Evolutionary conservation across 805 yeast species (phyloP), one percentile per base, ranked within the genome.

Genomic region (Crinitomyces ghanaensis): DNA sequence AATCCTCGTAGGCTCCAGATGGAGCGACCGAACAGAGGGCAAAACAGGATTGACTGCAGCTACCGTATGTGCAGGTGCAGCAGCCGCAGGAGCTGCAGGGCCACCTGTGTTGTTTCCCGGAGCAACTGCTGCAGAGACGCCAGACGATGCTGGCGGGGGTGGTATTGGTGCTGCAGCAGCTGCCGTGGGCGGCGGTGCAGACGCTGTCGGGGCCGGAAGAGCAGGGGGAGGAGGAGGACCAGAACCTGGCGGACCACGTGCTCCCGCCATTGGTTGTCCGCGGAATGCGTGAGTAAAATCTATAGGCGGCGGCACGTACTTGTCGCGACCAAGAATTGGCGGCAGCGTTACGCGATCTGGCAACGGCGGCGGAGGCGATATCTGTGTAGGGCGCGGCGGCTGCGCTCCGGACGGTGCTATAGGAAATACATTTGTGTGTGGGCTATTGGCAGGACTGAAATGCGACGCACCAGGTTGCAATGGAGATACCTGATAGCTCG

Each of bases 221-320:
- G 19, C 18, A 6, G 31, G 18, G 6, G 35, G 33, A 11, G 26
- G 31, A 18, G 18, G 4, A 14, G 20, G 14, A n/a, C 17, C n/a
- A n/a, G 19, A 13, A 23, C 9, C 9, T 11, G 17, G 14, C 11
- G 14, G 14, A 11, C 28, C 17, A 13, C 28, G 12, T 17, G 19
- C 15, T 6, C 30, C 30, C 5, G 16, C 13, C 8, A 7, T 6
- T 6, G 8, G 8, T 5, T 5, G 20, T 30, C n/a, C n/a, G 14
- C 47, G 37, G 38, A 56, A 62, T 38, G 61, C 53, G 11, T 60
- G 50, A 0, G 66, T 62, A 41, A 62, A 62, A 37, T 62, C 66
- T 30, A 62, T 55, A 2, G 64, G 61, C 4, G 61, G 60, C 6
- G 62, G 62, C 1, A 43, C 41, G 22, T 43, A 47, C 16, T 33